Base-by-base conservation (phyloP, 352 stramenopile genomes). In the Globisporangium iwayamae region DNA sequence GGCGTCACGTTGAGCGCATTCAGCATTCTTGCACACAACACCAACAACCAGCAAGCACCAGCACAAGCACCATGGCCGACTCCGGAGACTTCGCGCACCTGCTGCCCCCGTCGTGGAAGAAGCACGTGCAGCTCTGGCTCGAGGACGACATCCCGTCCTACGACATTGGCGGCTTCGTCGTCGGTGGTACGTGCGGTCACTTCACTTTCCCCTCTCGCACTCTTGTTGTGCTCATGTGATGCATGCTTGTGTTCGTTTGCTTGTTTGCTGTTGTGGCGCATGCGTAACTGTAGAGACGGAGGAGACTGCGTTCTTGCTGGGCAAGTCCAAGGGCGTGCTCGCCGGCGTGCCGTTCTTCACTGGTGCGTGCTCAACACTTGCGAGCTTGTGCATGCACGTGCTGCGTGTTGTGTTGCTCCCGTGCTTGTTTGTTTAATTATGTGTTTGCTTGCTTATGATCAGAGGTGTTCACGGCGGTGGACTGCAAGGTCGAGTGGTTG, bases 91-190 rank as follows among this genome's bases (percentile, higher is more conserved):
- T 91, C 51, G 79, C 83, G 57, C 76, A 90, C 69, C 64, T 92
- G 25, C 66, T 94, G 32, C 85, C 85, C 16, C 83, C 85, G 11
- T 81, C 83, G 36, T 94, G 85, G 85, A 91, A 91, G 70, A 90
- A 90, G 65, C 75, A 94, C 71, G 88, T 97, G 54, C 82, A 93
- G 66, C 74, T 90, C n/a, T 99, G 96, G 96, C 78, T 99, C 2
- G 79, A 97, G 68, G 96, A 99, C 68, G 97, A 99, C 79, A 97
- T 98, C 56, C 97, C 96, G 22, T 92, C 79, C 50, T 98, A 98
- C 68, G 96, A 99, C 79, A 96, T 99, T 18, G 96, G 97, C 55
- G 97, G 97, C 62, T 97, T 98, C 62, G 97, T 99, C n/a, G 97
- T 99, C 16, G 97, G 97, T 56, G 81, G 73, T 81, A 60, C 62